These are phyloP conservation scores for Coniferiporia sulphurascens DNA, from an alignment of 1,284 basidiomycete species.

Conservation along the genomic window DNA sequence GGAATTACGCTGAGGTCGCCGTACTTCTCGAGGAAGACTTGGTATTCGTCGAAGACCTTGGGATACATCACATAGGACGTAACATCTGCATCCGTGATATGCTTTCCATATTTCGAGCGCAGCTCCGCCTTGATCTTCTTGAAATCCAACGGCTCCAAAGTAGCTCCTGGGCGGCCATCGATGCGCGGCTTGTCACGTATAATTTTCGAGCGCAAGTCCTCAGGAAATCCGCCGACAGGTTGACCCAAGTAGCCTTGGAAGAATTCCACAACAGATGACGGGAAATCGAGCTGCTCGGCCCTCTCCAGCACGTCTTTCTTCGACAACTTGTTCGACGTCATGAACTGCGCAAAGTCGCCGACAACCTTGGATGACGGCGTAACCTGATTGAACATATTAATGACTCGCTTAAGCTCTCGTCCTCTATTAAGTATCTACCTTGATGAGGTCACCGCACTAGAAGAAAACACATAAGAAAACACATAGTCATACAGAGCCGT, in stretches of 20 bases:
- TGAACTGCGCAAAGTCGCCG: slow-evolving; percentile 98
- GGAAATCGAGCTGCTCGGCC: slow-evolving; percentile 94
- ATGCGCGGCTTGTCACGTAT: slow-evolving; percentile 94
- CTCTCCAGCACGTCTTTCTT: slow-evolving; percentile 84
- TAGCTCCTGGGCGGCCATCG: slow-evolving; percentile 88
- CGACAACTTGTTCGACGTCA: slow-evolving; percentile 91
- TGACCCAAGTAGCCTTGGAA: slow-evolving; percentile 98
- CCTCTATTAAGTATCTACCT: slow-evolving; percentile 37
- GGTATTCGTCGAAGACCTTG: slow-evolving; percentile 98
- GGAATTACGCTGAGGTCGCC: slow-evolving; percentile 94
- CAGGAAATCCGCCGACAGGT: slow-evolving; percentile 97
- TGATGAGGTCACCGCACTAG: slow-evolving; percentile 96
- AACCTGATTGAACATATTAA: slow-evolving; percentile 45
- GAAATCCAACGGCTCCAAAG: slow-evolving; percentile 88
- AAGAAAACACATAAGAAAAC: slow-evolving; percentile 2
- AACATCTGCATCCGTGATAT: slow-evolving; percentile 91
- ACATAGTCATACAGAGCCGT: not conserved
- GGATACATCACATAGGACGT: slow-evolving; percentile 96
- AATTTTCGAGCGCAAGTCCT: slow-evolving; percentile 86
- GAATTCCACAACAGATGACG: slow-evolving; percentile 92
- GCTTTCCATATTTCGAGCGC: slow-evolving; percentile 90
- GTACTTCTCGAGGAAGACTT: slow-evolving; percentile 90
- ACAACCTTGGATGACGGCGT: slow-evolving; percentile 99
- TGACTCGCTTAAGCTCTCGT: not conserved
- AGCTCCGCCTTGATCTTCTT: slow-evolving; percentile 94